phyloP scores from a whole-genome alignment of 768 basidiomycete species.

The Strobilomyces echinocephalus region DNA sequence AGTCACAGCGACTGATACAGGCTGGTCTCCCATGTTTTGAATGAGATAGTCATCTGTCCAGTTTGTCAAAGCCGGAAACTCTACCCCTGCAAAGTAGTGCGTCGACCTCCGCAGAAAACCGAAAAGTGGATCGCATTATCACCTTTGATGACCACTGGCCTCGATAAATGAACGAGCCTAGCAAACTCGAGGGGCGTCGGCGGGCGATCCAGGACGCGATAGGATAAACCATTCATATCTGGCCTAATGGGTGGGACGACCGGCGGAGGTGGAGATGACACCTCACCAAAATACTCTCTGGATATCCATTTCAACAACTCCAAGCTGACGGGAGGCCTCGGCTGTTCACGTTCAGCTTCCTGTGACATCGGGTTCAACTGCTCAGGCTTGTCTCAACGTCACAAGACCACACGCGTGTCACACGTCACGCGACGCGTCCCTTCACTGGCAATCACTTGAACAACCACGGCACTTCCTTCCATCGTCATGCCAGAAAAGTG shows the following conservation, averaged over 20 bases:
- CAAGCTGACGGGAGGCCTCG: conserved; percentile 7
- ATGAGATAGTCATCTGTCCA: conserved; percentile 70
- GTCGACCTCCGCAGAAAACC: background rate
- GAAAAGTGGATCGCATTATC: background rate
- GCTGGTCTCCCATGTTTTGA: conserved; percentile 45
- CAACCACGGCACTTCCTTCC: background rate
- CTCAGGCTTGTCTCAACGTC: conserved; percentile 1
- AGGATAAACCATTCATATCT: conserved; percentile 59
- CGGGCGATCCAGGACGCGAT: conserved; percentile 46
- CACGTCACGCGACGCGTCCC: conserved; percentile 26
- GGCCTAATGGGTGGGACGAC: background rate
- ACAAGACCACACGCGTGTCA: conserved; percentile 12
- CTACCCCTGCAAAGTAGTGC: conserved; percentile 37
- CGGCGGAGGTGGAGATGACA: background rate
- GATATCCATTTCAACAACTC: conserved; percentile 34
- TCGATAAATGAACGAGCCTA: conserved; percentile 58
- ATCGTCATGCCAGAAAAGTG: conserved; percentile 24
- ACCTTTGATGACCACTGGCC: conserved; percentile 76
- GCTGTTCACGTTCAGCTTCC: conserved; percentile 3
- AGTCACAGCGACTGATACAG: conserved; percentile 73
- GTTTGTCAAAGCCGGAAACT: conserved; percentile 40
- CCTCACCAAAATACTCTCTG: conserved; percentile 33
- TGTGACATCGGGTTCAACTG: background rate
- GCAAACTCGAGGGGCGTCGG: conserved; percentile 70
- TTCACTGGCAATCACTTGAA: background rate